Evolutionary conservation across 768 basidiomycete species (phyloP).

Genomic region (Rossbeevera mucosa): DNA sequence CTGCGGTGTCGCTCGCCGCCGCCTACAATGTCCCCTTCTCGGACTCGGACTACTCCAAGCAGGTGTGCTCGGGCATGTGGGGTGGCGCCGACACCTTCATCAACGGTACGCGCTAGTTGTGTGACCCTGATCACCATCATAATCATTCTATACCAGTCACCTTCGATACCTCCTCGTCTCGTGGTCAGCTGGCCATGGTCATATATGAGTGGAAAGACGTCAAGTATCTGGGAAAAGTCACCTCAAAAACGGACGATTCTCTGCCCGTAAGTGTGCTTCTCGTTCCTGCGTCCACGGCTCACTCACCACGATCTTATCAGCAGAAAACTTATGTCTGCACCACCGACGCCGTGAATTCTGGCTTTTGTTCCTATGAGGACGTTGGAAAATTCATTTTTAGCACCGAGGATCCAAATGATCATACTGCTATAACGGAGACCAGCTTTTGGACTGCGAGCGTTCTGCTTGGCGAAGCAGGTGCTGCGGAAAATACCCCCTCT

Average conservation of each 20-base stretch:
- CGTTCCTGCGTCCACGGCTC: constrained; percentile 11
- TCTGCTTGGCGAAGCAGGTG: constrained; percentile 42
- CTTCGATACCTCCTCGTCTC: constrained; percentile 61
- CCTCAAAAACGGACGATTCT: constrained; percentile 47
- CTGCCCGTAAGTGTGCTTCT: constrained; percentile 54
- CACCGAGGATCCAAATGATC: constrained; percentile 46
- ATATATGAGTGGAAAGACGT: constrained; percentile 96
- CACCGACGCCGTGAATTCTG: constrained; percentile 63
- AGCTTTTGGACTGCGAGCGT: constrained; percentile 88
- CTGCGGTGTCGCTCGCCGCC: constrained; percentile 31
- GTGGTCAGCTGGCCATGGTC: constrained; percentile 89
- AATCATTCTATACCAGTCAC: constrained; percentile 48
- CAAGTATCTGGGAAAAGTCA: constrained; percentile 71
- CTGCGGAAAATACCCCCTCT: constrained; percentile 18
- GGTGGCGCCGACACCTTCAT: constrained; percentile 73
- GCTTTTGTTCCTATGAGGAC: constrained; percentile 62
- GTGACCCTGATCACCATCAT: constrained; percentile 7
- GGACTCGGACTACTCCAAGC: constrained; percentile 78
- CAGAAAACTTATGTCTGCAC: constrained; percentile 97
- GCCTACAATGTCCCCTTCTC: constrained; percentile 64
- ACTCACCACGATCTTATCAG: constrained; percentile 26
- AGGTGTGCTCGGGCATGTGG: constrained; percentile 97
- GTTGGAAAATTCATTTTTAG: constrained; percentile 90
- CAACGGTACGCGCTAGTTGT: constrained; percentile 52
- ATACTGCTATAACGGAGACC: constrained; percentile 61